Base-by-base conservation (phyloP, 805 yeast species). In the Yarrowia phangngaensis region DNA sequence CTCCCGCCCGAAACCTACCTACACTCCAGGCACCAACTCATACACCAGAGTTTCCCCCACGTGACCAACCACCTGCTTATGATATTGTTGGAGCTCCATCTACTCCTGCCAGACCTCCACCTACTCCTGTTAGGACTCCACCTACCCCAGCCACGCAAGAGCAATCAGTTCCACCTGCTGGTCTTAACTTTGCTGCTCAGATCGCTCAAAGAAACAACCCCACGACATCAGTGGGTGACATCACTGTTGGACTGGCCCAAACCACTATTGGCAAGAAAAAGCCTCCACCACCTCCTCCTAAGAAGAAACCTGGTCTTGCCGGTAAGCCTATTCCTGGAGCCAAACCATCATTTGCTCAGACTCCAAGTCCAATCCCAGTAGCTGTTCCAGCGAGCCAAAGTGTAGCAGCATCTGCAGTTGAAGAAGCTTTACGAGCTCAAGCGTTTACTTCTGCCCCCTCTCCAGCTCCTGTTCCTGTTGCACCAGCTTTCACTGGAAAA, bases 121-220 rank as follows among this genome's bases (percentile, higher is more conserved):
- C 45, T 13, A 38, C 9, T 23, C 45, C 45, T 9, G 45, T 32
- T 19, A 6, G 45, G 11, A 6, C 43, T 4, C 9, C 45, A 6
- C 41, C 55, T 16, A 24, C 43, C 14, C 35, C 53, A 6, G 45
- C 43, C 5, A 26, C 45, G n/a, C n/a, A n/a, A n/a, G n/a, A 22
- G 35, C 13, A 34, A 22, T 40, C 49, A 12, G 26, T 52, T 14
- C 65, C 65, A 4, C 62, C 60, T 52, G 63, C 60, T 54, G 67
- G 67, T 9, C 61, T 60, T 16, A 62, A 64, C 35, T 63, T 63
- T 19, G 64, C 66, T 6, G 52, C 46, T 52, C 15, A 46, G 28
- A 7, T 20, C 49, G 15, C 52, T 46, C 19, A 34, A 40, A 16
- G 53, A 57, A 2, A 32, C 55, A 6, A 53, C 53, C 23, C 31